Percentiles rank a stretch among this genome's conserved stretches.
These are phyloP conservation scores for Leccinellum albellum DNA, from an alignment of 768 basidiomycete genomes.

Conservation along the genomic window DNA sequence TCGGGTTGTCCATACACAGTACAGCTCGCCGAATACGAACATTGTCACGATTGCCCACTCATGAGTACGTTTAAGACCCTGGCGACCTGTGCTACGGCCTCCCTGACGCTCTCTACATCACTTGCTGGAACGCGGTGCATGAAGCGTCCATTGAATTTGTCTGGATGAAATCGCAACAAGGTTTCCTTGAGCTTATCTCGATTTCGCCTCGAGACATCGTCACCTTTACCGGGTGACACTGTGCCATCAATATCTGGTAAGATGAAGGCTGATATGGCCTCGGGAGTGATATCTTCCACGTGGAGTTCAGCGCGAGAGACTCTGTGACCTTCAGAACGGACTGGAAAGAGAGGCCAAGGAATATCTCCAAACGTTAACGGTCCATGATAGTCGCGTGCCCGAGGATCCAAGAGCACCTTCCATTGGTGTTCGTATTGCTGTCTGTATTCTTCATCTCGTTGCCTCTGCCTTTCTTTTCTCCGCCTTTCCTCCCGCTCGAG, in stretches of 20 bases:
- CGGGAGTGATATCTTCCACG: slow-evolving; percentile 51
- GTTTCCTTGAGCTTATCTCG: slow-evolving; percentile 66
- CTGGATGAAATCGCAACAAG: slow-evolving; percentile 72
- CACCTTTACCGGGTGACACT: slow-evolving; percentile 5
- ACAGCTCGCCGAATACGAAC: background rate
- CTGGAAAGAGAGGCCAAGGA: slow-evolving; percentile 65
- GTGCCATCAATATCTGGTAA: slow-evolving; percentile 29
- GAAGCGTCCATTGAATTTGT: slow-evolving; percentile 76
- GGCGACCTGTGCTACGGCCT: slow-evolving; percentile 62
- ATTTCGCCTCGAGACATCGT: slow-evolving; percentile 39
- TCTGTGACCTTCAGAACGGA: slow-evolving; percentile 21
- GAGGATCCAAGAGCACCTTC: slow-evolving; percentile 44
- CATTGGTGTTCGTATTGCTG: slow-evolving; percentile 56
- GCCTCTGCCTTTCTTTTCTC: slow-evolving; percentile 46
- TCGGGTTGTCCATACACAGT: background rate
- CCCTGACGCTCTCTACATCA: slow-evolving; percentile 50
- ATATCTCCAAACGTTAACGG: slow-evolving; percentile 53
- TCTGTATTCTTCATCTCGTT: slow-evolving; percentile 43
- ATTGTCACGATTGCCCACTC: slow-evolving; percentile 24
- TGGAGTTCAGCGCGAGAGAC: slow-evolving; percentile 14
- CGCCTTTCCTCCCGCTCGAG: slow-evolving; percentile 50
- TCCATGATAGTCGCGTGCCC: slow-evolving; percentile 17
- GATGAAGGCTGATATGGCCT: slow-evolving; percentile 57
- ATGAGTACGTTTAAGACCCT: slow-evolving; percentile 58
- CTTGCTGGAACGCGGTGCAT: slow-evolving; percentile 46